Percentiles rank a stretch among this genome's conserved stretches.
Conservation (phyloP, 805 yeast genomes). For the Saccharomyces eubayanus region DNA sequence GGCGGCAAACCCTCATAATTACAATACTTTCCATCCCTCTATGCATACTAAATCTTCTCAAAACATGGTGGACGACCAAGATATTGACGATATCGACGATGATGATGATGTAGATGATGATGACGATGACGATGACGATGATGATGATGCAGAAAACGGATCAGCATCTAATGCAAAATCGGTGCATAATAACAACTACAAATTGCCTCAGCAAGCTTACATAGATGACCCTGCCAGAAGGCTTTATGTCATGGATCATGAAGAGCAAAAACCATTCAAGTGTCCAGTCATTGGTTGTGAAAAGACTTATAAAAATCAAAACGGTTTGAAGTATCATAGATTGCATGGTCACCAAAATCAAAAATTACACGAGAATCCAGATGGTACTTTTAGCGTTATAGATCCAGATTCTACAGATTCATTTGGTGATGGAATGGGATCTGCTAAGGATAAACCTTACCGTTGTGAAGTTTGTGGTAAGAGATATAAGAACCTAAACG, state of each 20-base stretch:
- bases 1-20: constrained; percentile 2
- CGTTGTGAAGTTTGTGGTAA: constrained; percentile 98
- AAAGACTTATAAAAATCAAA: constrained; percentile 94
- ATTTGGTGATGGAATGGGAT: constrained; percentile 84
- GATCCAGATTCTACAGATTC: constrained; percentile 88
- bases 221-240: constrained; percentile 97
- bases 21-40: constrained; percentile 1
- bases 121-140: constrained; percentile 22
- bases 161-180: constrained; percentile 5
- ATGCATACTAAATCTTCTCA: constrained; percentile 1
- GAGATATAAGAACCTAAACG: constrained; percentile 90
- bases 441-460: constrained; percentile 97
- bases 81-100: neutral
- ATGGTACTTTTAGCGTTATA: constrained; percentile 84
- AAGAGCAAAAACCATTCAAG: constrained; percentile 88
- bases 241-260: constrained; percentile 82
- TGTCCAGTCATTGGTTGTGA: constrained; percentile 98
- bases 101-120: constrained; percentile 9
- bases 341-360: constrained; percentile 96
- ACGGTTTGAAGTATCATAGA: constrained; percentile 92
- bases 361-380: constrained; percentile 79
- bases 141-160: constrained; percentile 6
- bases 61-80: neutral
- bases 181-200: neutral
- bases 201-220: constrained; percentile 46